phyloP scores from a whole-genome alignment of 305 asterid species.

The Striga hermonthica region DNA sequence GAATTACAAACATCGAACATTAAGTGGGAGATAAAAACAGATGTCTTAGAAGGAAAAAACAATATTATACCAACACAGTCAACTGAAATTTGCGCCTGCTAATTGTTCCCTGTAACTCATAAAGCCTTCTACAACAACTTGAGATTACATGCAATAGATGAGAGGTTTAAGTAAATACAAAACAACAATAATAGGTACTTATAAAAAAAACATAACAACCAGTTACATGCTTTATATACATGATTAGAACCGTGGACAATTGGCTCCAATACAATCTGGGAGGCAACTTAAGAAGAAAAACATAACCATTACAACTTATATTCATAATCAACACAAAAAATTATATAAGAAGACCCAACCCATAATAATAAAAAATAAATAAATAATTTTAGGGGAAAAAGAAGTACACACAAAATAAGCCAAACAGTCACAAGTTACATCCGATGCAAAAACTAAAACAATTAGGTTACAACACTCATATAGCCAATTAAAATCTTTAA shows the following conservation, averaged over 20 bases:
- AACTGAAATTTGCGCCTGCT: conserved; percentile 86
- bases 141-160: conserved; percentile 20
- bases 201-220: conserved; percentile 3
- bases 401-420: conserved; percentile 9
- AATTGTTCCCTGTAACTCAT: conserved; percentile 94
- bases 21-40: not conserved
- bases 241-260: conserved; percentile 32
- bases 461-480: conserved; percentile 2
- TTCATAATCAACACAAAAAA: conserved; percentile 10
- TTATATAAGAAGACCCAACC: not conserved
- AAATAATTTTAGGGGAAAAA: not conserved
- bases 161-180: conserved; percentile 3
- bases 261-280: conserved; percentile 27
- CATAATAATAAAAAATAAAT: not conserved
- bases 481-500: not conserved
- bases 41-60: not conserved
- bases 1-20: conserved; percentile 7
- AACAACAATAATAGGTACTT: not conserved
- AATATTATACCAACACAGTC: conserved; percentile 83
- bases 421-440: conserved; percentile 5
- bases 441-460: conserved; percentile 15
- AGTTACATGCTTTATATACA: conserved; percentile 85
- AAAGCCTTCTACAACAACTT: conserved; percentile 93
- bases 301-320: conserved; percentile 13
- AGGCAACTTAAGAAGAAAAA: conserved; percentile 4